Base-by-base conservation (phyloP, 106 monocot genomes). In the Xerophyta viscosa region DNA sequence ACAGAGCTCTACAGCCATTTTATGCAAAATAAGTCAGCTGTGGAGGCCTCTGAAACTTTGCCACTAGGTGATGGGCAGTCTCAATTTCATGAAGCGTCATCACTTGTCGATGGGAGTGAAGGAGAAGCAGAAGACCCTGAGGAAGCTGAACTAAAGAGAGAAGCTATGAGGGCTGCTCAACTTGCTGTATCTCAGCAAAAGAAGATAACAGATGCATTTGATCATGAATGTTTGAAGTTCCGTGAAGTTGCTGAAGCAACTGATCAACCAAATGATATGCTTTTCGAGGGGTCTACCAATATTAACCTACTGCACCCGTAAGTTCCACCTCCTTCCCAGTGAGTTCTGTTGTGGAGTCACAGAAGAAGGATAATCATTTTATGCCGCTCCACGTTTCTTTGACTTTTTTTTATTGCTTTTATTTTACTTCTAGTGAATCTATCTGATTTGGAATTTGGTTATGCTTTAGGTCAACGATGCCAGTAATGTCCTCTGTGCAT, bases 1-100 rank as follows among this genome's bases (percentile, higher is more conserved):
- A 96, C 96, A 41, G 96, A 96, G 60, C 62, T 96, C 8, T 96
- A 96, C 60, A 89, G 96, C 67, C 96, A 96, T 66, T 96, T 96
- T 56, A 96, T 96, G 96, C 85, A 89, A 70, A 89, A 96, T 55
- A 96, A 96, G 63, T 30, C 81, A 60, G 63, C 54, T 41, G 33
- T 77, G 41, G 87, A 83, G 66, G 42, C 70, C 9, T 62, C 69
- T 30, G 82, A 69, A 42, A 29, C 48, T 50, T 51, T 72, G 30
- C 14, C 36, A 21, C 29, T 24, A 17, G 56, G 3, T 21, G 83
- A 83, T 29, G 78, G 54, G 55, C 81, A 85, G 31, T 23, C 59
- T 41, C 56, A 50, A 60, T 57, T 45, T 28, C 46, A 46, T 46
- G 73, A 58, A 65, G 66, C 45, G 48, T 64, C 58, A 65, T 42